Conservation (phyloP, 805 yeast species). For the Yueomyces sp. region DNA sequence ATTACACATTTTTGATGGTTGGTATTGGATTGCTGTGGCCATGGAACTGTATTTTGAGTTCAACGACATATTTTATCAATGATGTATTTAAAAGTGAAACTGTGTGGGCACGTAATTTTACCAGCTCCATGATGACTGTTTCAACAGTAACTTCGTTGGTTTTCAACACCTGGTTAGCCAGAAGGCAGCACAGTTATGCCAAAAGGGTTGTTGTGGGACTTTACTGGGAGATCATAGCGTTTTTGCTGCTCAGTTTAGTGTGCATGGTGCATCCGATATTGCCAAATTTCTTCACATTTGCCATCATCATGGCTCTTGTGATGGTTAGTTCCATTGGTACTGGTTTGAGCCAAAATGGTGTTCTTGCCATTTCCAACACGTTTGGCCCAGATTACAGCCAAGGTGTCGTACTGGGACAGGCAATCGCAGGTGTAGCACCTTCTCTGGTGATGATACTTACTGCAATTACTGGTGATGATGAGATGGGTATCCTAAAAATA, state of each 20-base stretch:
- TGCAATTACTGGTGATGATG: slow-evolving; percentile 27
- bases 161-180: slow-evolving; percentile 49
- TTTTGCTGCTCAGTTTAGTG: slow-evolving; percentile 37
- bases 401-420: slow-evolving; percentile 90
- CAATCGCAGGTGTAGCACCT: slow-evolving; percentile 87
- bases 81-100: slow-evolving; percentile 40
- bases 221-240: slow-evolving; percentile 40
- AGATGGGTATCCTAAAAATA: slow-evolving; percentile 13
- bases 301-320: slow-evolving; percentile 47
- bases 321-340: slow-evolving; percentile 59
- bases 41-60: slow-evolving; percentile 85
- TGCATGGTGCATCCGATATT: slow-evolving; percentile 8
- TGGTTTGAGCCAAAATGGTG: slow-evolving; percentile 77
- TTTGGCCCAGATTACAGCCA: slow-evolving; percentile 71
- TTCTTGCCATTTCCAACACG: slow-evolving; percentile 74
- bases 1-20: slow-evolving; percentile 47
- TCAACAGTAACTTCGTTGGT: slow-evolving; percentile 57
- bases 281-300: slow-evolving; percentile 24
- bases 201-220: slow-evolving; percentile 50
- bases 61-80: slow-evolving; percentile 63
- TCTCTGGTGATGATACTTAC: slow-evolving; percentile 38
- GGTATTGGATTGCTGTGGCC: slow-evolving; percentile 90
- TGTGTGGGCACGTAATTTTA: slow-evolving; percentile 41
- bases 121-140: slow-evolving; percentile 80
- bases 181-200: slow-evolving; percentile 44